Evolutionary conservation across 345 rosid genomes (phyloP).

Genomic region (Lumnitzera littorea): DNA sequence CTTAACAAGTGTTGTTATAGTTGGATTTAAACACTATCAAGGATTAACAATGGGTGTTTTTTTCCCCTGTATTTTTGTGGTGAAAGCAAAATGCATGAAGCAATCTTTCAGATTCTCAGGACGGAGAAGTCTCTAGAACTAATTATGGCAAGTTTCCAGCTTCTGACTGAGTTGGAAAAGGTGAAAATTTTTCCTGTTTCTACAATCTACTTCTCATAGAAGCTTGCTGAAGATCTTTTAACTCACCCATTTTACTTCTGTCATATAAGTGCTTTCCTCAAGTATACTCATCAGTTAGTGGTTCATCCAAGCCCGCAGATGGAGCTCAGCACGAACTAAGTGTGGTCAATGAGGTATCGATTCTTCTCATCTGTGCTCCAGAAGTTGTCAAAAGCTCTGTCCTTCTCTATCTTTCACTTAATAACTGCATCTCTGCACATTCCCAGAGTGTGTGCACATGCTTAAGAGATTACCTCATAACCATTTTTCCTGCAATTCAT

Average conservation of each 20-base stretch:
- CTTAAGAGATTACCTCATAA: no score
- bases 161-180: constrained; percentile 58
- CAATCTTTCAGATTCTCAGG: constrained; percentile 56
- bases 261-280: constrained; percentile 45
- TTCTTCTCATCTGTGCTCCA: not conserved
- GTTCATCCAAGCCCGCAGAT: constrained; percentile 21
- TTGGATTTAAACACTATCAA: not conserved
- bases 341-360: constrained; percentile 45
- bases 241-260: not conserved
- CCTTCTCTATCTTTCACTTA: not conserved
- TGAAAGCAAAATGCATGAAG: constrained; percentile 66
- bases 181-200: constrained; percentile 15
- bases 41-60: not conserved
- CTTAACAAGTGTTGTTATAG: not conserved
- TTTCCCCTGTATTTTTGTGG: not conserved
- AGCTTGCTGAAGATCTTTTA: not conserved
- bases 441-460: not conserved
- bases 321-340: constrained; percentile 18
- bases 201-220: not conserved
- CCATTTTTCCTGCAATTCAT: no score
- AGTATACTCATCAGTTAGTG: constrained; percentile 4
- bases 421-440: not conserved
- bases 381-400: no score
- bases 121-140: constrained; percentile 57
- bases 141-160: constrained; percentile 60